phyloP scores from a whole-genome alignment of 768 basidiomycete species.

The Boletales sp. region DNA sequence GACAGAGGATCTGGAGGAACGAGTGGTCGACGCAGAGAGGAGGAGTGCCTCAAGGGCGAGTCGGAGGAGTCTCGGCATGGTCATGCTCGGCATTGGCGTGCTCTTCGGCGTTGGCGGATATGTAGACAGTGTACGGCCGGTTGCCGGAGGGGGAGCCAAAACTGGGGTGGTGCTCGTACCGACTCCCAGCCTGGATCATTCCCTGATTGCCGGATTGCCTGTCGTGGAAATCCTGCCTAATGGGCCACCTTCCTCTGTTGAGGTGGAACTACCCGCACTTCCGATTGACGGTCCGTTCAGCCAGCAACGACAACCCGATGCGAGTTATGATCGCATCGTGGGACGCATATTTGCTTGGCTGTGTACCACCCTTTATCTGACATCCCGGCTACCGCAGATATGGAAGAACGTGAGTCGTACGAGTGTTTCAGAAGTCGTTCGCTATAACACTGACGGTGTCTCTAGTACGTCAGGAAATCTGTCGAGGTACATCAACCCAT shows the following conservation, averaged over 20 bases:
- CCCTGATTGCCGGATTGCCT: conserved; percentile 2
- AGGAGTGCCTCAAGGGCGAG: conserved; percentile 57
- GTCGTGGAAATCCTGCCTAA: conserved; percentile 12
- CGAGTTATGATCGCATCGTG: conserved; percentile 56
- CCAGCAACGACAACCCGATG: conserved; percentile 15
- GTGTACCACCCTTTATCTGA: conserved; percentile 90
- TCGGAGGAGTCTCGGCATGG: conserved; percentile 69
- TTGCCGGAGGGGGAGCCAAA: conserved; percentile 27
- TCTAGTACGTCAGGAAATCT: conserved; percentile 82
- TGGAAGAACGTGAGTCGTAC: conserved; percentile 89
- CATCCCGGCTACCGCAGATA: conserved; percentile 92
- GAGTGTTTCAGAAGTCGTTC: background rate
- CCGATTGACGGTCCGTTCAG: conserved; percentile 1
- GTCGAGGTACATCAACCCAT: conserved; percentile 55
- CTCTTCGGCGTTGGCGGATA: conserved; percentile 66
- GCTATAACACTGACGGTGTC: background rate
- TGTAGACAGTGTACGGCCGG: conserved; percentile 28
- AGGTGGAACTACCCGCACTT: conserved; percentile 18
- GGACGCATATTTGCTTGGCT: conserved; percentile 94
- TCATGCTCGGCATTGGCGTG: conserved; percentile 76
- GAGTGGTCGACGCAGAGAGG: conserved; percentile 19
- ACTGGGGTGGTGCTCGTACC: conserved; percentile 49
- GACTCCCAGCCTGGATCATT: background rate
- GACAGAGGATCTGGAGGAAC: conserved; percentile 21
- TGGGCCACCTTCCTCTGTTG: conserved; percentile 4